Percentiles rank a stretch among this genome's conserved stretches.
Conservation (phyloP, 371 early-diverging fungal species). For the Globomyces sp. region DNA sequence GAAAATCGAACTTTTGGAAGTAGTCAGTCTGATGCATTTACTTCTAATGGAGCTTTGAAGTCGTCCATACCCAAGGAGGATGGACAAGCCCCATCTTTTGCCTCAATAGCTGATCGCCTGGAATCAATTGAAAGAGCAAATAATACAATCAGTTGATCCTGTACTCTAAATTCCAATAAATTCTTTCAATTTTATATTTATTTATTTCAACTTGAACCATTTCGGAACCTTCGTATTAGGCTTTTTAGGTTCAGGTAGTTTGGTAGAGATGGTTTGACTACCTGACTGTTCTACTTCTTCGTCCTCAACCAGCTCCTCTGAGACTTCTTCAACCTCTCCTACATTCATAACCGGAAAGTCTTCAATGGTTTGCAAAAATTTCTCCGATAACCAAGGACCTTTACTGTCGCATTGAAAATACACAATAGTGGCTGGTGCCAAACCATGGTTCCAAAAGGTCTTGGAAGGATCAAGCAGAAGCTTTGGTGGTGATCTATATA, state of each 20-base stretch:
- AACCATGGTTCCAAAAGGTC: constrained; percentile 47
- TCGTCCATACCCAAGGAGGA: constrained; percentile 6
- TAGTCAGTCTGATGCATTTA: constrained; percentile 8
- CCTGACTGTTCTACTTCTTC: too few relatives aligned
- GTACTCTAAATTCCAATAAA: too few relatives aligned
- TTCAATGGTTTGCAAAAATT: constrained; percentile 1
- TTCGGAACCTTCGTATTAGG: too few relatives aligned
- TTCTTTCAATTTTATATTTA: too few relatives aligned
- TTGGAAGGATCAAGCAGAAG: constrained; percentile 19
- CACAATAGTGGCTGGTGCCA: constrained; percentile 54
- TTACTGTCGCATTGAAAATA: constrained; percentile 28
- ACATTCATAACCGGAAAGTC: not conserved
- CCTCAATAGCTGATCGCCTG: constrained; percentile 10
- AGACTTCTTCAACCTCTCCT: too few relatives aligned
- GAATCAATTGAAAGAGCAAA: constrained; percentile 10
- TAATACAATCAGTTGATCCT: not conserved
- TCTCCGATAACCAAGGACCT: not conserved
- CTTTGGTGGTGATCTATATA: constrained; percentile 38
- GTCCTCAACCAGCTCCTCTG: too few relatives aligned
- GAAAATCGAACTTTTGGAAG: constrained; percentile 27
- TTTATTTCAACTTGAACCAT: too few relatives aligned
- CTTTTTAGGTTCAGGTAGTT: too few relatives aligned
- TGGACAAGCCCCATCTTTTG: not conserved
- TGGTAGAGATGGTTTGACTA: too few relatives aligned
- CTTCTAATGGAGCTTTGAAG: constrained; percentile 12